Evolutionary conservation across 345 rosid genomes (phyloP).

Genomic region (Aquilaria yunnanensis): DNA sequence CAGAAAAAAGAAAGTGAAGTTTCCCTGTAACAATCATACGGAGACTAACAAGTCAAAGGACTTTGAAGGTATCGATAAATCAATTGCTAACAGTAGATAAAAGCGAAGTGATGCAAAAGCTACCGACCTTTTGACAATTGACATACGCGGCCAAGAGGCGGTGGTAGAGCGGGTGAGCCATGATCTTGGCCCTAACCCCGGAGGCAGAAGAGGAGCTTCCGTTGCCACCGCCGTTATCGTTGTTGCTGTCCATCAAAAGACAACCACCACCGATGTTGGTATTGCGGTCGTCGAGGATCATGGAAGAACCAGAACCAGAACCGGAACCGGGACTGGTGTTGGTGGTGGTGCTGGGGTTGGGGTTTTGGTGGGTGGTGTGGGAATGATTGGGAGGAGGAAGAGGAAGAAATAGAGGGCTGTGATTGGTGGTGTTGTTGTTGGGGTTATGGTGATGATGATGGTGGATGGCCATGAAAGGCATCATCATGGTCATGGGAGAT

Average conservation of each 20-base stretch:
- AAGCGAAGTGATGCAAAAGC: neutral
- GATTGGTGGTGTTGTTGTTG: slow-evolving; percentile 22
- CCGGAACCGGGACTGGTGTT: slow-evolving; percentile 28
- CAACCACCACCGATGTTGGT: slow-evolving; percentile 7
- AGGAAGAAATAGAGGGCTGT: slow-evolving; percentile 33
- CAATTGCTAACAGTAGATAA: neutral
- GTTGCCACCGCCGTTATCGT: slow-evolving; percentile 39
- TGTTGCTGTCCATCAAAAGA: slow-evolving; percentile 25
- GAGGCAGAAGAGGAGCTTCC: slow-evolving; percentile 28
- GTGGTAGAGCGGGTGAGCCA: slow-evolving; percentile 96
- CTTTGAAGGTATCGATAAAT: slow-evolving; percentile 16
- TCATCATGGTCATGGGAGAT: slow-evolving; percentile 52
- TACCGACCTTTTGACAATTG: slow-evolving; percentile 87
- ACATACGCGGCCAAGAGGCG: slow-evolving; percentile 89
- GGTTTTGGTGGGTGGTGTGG: slow-evolving; percentile 20
- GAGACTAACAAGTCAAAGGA: slow-evolving; percentile 3
- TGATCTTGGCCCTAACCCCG: slow-evolving; percentile 79
- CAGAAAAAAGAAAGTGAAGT: too few species aligned
- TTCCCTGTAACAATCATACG: neutral
- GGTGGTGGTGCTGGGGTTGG: slow-evolving; percentile 24
- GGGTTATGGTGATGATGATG: slow-evolving; percentile 24
- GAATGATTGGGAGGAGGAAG: slow-evolving; percentile 5
- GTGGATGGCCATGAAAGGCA: slow-evolving; percentile 48
- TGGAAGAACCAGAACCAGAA: slow-evolving; percentile 27
- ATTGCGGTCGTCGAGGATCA: slow-evolving; percentile 38